A percentile compares a stretch with the other conserved stretches of the same genome.
These are phyloP conservation scores for Fusarium sp. DNA, from an alignment of 2,329 filamentous ascomycete genomes.

Conservation along the genomic window DNA sequence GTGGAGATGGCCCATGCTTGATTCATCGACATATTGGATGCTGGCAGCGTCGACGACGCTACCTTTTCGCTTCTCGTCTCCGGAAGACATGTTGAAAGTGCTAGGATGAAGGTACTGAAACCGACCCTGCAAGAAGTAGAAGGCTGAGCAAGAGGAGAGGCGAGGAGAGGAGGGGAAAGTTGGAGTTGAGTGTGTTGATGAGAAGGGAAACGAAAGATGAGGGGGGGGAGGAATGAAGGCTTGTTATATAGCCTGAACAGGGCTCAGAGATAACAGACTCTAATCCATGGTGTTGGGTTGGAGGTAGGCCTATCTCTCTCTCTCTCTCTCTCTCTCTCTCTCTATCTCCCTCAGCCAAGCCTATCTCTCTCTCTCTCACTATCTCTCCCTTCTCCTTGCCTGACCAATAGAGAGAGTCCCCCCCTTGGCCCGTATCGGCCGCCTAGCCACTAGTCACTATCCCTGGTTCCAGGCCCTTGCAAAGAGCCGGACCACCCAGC, in stretches of 20 bases:
- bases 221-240: constrained; percentile 9
- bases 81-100: constrained; percentile 20
- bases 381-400: background rate
- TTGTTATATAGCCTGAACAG: constrained; percentile 24
- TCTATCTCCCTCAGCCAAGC: background rate
- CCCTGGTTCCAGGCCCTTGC: constrained; percentile 9
- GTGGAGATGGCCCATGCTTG: constrained; percentile 32
- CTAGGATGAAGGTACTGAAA: background rate
- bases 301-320: background rate
- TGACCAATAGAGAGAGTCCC: background rate
- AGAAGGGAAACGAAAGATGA: background rate
- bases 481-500: background rate
- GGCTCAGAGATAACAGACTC: constrained; percentile 14
- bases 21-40: constrained; percentile 1
- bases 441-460: background rate
- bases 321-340: background rate
- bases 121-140: background rate
- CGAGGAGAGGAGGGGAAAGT: background rate
- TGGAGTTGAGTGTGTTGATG: constrained; percentile 6
- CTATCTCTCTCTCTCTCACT: background rate
- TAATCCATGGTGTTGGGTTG: constrained; percentile 2
- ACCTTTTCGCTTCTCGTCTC: constrained; percentile 33
- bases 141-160: background rate
- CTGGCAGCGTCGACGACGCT: constrained; percentile 16
- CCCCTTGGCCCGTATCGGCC: background rate